These are phyloP conservation scores for Reticulascus tulasneorum DNA, from an alignment of 2,329 filamentous ascomycete genomes.

Conservation along the genomic window DNA sequence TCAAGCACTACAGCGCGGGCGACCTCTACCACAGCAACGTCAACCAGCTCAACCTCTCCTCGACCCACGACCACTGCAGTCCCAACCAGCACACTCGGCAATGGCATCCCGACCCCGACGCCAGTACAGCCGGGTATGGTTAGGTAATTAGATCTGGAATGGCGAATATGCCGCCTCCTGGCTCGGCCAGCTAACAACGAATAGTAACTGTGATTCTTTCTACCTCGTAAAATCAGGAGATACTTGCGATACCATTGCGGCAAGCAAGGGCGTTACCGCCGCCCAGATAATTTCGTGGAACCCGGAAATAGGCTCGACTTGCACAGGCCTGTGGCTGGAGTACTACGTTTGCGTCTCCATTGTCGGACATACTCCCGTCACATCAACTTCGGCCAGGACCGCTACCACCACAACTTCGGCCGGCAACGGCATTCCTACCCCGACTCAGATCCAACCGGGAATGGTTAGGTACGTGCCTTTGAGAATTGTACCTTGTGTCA, in stretches of 20 bases:
- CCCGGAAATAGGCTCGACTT: conserved; percentile 2
- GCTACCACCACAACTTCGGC: not conserved
- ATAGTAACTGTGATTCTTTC: conserved; percentile 6
- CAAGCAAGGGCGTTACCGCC: conserved; percentile 24
- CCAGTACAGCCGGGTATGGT: conserved; percentile 13
- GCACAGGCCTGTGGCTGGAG: conserved; percentile 4
- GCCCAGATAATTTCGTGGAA: conserved; percentile 6
- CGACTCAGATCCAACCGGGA: not conserved
- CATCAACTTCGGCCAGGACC: no score
- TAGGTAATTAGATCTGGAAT: no score
- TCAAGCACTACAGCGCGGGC: conserved; percentile 16
- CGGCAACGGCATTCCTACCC: not conserved
- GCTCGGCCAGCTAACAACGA: no score
- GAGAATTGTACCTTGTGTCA: not conserved
- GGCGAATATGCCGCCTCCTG: no score
- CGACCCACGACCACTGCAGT: conserved; percentile 8
- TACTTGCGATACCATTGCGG: conserved; percentile 3
- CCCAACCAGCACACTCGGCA: conserved; percentile 2
- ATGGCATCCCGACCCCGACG: conserved; percentile 12
- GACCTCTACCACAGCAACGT: conserved; percentile 2
- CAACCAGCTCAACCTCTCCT: not conserved
- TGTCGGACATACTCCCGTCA: not conserved
- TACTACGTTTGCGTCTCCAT: conserved; percentile 5
- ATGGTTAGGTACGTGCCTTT: not conserved
- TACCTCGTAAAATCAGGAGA: conserved; percentile 5